A percentile compares a stretch with the other conserved stretches of the same genome.
phyloP scores from a whole-genome alignment of 140 eudicot species.

The Senecio squalidus region DNA sequence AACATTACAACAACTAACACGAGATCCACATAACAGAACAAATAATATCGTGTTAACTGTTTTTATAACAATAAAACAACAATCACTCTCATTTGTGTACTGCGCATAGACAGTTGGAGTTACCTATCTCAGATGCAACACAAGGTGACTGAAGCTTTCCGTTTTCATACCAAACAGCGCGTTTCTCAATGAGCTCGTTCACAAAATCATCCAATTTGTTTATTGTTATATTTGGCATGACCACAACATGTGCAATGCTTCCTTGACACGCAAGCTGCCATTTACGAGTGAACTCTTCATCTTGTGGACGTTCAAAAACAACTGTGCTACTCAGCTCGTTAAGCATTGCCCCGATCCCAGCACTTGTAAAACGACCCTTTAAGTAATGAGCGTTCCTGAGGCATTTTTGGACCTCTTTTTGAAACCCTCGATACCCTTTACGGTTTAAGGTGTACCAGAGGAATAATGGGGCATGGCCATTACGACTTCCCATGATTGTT shows the following conservation, averaged over 20 bases:
- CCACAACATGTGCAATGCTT: slow-evolving; percentile 67
- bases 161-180: slow-evolving; percentile 42
- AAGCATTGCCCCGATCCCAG: slow-evolving; percentile 71
- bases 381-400: slow-evolving; percentile 73
- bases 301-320: slow-evolving; percentile 69
- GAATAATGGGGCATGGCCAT: slow-evolving; percentile 82
- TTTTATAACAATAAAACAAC: no score
- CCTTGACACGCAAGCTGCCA: slow-evolving; percentile 85
- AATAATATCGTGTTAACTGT: not conserved
- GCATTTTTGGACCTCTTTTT: slow-evolving; percentile 83
- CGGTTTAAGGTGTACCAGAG: slow-evolving; percentile 77
- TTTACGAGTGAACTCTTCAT: slow-evolving; percentile 57
- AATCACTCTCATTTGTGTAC: slow-evolving; percentile 63
- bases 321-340: slow-evolving; percentile 85
- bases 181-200: slow-evolving; percentile 43
- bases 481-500: slow-evolving; percentile 82
- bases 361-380: slow-evolving; percentile 39
- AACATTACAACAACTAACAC: slow-evolving; percentile 18
- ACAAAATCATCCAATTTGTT: slow-evolving; percentile 52
- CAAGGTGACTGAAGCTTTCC: slow-evolving; percentile 62
- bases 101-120: slow-evolving; percentile 53
- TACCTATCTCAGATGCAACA: slow-evolving; percentile 64
- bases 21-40: slow-evolving; percentile 6
- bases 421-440: slow-evolving; percentile 74
- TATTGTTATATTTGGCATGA: slow-evolving; percentile 64